These are phyloP conservation scores for Oryza coarctata DNA, from an alignment of 176 grass and related monocot species.

Conservation along the genomic window DNA sequence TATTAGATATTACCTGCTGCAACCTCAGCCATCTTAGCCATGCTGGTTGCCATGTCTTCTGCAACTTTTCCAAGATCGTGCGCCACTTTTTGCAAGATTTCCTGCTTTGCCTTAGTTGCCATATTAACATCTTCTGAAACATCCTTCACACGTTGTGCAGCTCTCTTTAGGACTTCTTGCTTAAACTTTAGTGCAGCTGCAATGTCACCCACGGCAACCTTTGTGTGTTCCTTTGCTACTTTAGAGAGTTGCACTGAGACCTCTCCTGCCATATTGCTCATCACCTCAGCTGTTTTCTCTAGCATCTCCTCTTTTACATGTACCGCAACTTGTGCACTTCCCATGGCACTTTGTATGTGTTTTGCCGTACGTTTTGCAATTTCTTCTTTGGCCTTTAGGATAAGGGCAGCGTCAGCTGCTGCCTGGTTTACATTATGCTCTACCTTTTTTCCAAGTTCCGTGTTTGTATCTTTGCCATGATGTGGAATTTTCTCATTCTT, in stretches of 20 bases:
- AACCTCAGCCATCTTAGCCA: conserved; percentile 26
- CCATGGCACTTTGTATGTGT: conserved; percentile 14
- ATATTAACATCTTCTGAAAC: not conserved
- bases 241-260: conserved; percentile 10
- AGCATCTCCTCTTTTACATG: conserved; percentile 18
- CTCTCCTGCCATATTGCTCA: conserved; percentile 26
- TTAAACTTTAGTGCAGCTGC: conserved; percentile 15
- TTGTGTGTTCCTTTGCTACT: not conserved
- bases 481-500: not conserved
- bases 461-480: not conserved
- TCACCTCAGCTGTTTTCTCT: conserved; percentile 25
- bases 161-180: conserved; percentile 1
- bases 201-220: not conserved
- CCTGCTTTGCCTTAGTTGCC: conserved; percentile 8
- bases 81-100: conserved; percentile 2
- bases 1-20: conserved; percentile 24
- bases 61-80: not conserved
- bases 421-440: not conserved
- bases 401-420: not conserved
- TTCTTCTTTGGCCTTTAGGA: conserved; percentile 29
- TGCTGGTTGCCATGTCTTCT: conserved; percentile 26
- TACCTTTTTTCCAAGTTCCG: not conserved
- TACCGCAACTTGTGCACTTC: not conserved
- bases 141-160: not conserved
- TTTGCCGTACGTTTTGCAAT: conserved; percentile 19